Conservation (phyloP, 345 rosid species). For the Barbarea vulgaris region DNA sequence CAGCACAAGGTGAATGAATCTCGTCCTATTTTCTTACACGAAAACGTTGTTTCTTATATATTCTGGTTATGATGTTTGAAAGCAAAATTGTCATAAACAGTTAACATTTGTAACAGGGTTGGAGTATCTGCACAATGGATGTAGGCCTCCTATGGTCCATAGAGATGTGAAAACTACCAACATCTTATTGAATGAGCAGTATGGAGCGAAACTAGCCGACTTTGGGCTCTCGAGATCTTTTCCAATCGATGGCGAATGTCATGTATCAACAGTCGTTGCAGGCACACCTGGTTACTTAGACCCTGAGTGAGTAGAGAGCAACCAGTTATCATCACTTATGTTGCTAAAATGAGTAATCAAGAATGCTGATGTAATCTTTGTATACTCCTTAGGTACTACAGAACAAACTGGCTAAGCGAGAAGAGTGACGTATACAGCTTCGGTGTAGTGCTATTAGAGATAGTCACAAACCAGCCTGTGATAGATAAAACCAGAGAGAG, state of each 20-base stretch:
- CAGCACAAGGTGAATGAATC: slow-evolving; percentile 52
- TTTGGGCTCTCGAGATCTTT: slow-evolving; percentile 62
- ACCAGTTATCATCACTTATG: not conserved
- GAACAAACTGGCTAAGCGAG: slow-evolving; percentile 46
- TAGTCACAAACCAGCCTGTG: slow-evolving; percentile 52
- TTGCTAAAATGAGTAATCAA: not conserved
- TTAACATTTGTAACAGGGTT: slow-evolving; percentile 28
- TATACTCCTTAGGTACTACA: slow-evolving; percentile 29
- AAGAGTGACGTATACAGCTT: slow-evolving; percentile 65
- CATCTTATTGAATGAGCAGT: slow-evolving; percentile 51
- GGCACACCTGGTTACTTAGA: slow-evolving; percentile 65
- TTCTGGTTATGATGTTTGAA: not conserved
- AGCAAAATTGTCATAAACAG: not conserved
- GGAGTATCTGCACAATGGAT: slow-evolving; percentile 53
- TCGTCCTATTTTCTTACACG: not conserved
- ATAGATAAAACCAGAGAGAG: slow-evolving; percentile 30
- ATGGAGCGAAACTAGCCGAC: slow-evolving; percentile 58
- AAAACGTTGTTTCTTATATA: not conserved
- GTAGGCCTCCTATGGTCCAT: slow-evolving; percentile 65
- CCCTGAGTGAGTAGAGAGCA: slow-evolving; percentile 57
- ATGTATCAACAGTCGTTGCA: slow-evolving; percentile 35
- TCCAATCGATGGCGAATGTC: slow-evolving; percentile 40
- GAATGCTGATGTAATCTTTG: not conserved
- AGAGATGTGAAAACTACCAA: slow-evolving; percentile 61
- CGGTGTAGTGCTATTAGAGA: slow-evolving; percentile 55